Conservation (phyloP, 1,139 yeast genomes). For the Suhomyces panamericanus region DNA sequence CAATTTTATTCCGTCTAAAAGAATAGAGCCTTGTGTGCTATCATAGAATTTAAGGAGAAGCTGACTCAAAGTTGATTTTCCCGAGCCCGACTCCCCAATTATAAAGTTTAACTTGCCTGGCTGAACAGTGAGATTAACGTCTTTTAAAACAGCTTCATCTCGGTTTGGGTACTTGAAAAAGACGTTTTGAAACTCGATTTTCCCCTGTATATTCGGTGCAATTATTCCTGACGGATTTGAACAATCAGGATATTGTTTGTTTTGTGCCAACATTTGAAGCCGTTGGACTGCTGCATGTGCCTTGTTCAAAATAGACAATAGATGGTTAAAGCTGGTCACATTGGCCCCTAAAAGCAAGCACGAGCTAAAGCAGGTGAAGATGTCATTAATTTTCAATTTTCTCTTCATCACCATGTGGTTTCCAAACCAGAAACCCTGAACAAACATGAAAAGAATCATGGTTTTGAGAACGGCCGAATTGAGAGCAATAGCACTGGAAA, state of each 20-base stretch:
- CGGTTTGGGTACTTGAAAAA: constrained; percentile 64
- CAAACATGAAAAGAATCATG: constrained; percentile 70
- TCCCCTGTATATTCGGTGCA: constrained; percentile 29
- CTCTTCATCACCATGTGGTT: constrained; percentile 57
- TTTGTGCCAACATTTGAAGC: background rate
- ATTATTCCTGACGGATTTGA: background rate
- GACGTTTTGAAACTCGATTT: constrained; percentile 52
- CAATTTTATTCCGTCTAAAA: constrained; percentile 55
- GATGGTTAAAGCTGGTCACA: constrained; percentile 51
- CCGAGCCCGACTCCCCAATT: constrained; percentile 88
- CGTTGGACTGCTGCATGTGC: constrained; percentile 58
- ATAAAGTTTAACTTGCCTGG: constrained; percentile 56
- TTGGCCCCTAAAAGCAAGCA: constrained; percentile 70
- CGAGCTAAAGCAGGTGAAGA: constrained; percentile 80
- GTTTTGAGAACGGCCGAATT: constrained; percentile 61
- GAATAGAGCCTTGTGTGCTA: constrained; percentile 48
- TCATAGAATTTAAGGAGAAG: constrained; percentile 61
- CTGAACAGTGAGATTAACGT: constrained; percentile 46
- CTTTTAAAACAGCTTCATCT: constrained; percentile 44
- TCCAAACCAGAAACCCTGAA: constrained; percentile 93
- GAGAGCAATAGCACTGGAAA: constrained; percentile 51
- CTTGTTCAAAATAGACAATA: constrained; percentile 58
- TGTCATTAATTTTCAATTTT: constrained; percentile 55
- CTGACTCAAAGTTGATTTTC: constrained; percentile 79
- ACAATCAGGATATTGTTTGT: background rate